Evolutionary conservation across 2,329 filamentous ascomycete species (phyloP), one percentile per base, ranked within the genome.

Genomic region (Fusarium redolens): DNA sequence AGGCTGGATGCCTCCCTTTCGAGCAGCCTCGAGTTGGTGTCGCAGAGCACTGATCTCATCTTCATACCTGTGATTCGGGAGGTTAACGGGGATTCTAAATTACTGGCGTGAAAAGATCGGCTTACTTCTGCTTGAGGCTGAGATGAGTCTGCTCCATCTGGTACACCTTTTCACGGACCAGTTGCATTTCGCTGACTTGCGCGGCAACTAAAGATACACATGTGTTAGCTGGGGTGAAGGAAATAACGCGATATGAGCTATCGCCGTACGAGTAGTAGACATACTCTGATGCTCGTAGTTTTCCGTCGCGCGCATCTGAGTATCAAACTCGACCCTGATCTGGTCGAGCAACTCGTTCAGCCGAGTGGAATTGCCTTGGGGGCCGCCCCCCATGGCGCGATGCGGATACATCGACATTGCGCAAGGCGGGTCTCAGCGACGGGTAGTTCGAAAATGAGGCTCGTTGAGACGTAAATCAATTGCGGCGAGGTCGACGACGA

Each of bases 251-350:
- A 38, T 67, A 47, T 35, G 40, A 25, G 40, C 22, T 47, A 66
- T 54, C 63, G 51, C 41, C 35, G 37, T 44, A 44, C 13, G 22
- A 44, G 45, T 66, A 63, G 71, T 65, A 15, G 68, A 91, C 95
- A 87, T 91, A 98, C 96, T 93, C 82, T 97, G 95, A 82, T 96
- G 93, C 81, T 99, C 96, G 81, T 95, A 97, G 77, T 94, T 93
- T 81, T 94, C 94, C 74, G 91, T 93, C 77, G 93, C 91, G 74
- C 93, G 91, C 77, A 92, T 88, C 82, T 97, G 93, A 69, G 88
- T 92, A 75, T 98, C 96, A 77, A 98, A 98, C 83, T 99, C 96
- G 79, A 90, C 89, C 80, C 96, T 92, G 78, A 99, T 90, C 81
- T 95, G 92, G 64, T 98, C 96, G 79, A 99, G 88, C 73, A 98